These are phyloP conservation scores for Musa beccarii DNA, from an alignment of 176 grass and related monocot species.

Conservation along the genomic window DNA sequence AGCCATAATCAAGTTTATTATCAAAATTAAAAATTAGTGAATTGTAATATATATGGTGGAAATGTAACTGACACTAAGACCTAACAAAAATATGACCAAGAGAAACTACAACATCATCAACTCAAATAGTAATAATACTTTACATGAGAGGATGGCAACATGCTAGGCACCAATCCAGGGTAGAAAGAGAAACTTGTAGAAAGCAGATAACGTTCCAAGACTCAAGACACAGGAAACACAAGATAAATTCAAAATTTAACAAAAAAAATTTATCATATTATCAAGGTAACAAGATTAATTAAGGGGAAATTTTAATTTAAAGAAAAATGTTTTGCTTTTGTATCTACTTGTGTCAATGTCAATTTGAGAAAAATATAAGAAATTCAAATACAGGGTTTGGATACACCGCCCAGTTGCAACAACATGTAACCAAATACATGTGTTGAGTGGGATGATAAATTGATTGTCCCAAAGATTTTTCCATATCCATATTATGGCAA, in stretches of 20 bases:
- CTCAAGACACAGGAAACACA: no score
- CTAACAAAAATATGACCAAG: background rate
- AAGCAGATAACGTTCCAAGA: no score
- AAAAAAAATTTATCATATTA: no score
- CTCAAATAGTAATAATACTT: no score
- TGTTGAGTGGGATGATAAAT: background rate
- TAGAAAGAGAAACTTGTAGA: background rate
- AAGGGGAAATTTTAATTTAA: no score
- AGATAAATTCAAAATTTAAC: no score
- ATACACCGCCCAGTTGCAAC: background rate
- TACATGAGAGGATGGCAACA: background rate
- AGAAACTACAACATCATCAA: background rate
- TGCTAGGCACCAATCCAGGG: background rate
- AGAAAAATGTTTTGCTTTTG: no score
- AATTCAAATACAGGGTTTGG: background rate
- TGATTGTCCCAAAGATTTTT: background rate
- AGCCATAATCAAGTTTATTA: background rate
- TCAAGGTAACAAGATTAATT: no score
- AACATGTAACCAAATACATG: background rate
- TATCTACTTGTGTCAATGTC: background rate
- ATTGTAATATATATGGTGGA: background rate
- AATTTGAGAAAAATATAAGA: background rate
- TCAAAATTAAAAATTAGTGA: no score
- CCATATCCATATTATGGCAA: background rate
- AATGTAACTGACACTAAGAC: background rate